Conservation (phyloP, 2,329 filamentous ascomycete genomes). For the Thelonectria blattea region DNA sequence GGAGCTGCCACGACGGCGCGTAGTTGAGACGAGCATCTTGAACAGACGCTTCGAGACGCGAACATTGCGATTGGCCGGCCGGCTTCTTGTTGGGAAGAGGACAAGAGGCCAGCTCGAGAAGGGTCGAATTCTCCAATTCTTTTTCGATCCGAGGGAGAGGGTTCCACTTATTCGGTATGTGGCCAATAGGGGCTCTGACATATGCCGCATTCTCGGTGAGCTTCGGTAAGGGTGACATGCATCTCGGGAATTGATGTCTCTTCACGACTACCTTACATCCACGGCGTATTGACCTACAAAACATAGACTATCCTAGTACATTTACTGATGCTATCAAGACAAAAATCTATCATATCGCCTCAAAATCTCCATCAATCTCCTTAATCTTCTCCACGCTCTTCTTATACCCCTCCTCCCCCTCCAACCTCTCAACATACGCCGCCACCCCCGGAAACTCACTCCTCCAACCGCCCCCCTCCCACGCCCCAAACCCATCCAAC, state of each 20-base stretch:
- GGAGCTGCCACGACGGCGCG: conserved; percentile 27
- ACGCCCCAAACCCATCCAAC: conserved; percentile 50
- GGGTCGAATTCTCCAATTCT: conserved; percentile 26
- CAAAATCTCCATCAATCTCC: conserved; percentile 53
- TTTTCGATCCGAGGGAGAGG: conserved; percentile 29
- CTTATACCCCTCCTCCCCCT: conserved; percentile 55
- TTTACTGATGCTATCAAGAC: background rate
- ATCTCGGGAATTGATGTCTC: too few species aligned
- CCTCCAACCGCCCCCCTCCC: conserved; percentile 48
- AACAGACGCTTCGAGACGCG: conserved; percentile 44
- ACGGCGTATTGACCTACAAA: background rate
- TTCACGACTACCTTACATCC: too few species aligned
- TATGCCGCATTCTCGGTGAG: conserved; percentile 1
- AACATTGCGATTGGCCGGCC: conserved; percentile 39
- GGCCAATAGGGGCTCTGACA: conserved; percentile 26
- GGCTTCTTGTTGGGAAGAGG: conserved; percentile 8
- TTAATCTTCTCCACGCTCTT: conserved; percentile 56
- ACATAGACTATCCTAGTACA: background rate
- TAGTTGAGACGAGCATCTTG: conserved; percentile 43
- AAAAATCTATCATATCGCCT: background rate
- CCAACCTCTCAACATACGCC: conserved; percentile 54
- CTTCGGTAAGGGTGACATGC: background rate
- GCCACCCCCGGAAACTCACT: conserved; percentile 51
- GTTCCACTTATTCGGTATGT: conserved; percentile 15
- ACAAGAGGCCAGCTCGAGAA: background rate